phyloP scores from a whole-genome alignment of 208 protist species.

The Trichomonas vaginalis region DNA sequence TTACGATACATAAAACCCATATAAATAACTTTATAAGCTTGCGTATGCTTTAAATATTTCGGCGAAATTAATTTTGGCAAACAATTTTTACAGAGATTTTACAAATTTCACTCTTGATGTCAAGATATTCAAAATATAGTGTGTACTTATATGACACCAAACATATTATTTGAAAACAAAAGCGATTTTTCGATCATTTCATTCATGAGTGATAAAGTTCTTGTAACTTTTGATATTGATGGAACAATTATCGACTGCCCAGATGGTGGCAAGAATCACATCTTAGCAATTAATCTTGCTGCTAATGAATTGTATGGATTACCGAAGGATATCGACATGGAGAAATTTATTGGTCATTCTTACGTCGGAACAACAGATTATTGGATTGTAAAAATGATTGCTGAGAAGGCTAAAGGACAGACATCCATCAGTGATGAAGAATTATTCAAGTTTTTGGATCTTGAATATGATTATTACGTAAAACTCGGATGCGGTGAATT shows the following conservation, averaged over 20 bases:
- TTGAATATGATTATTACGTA: background rate
- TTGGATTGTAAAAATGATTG: background rate
- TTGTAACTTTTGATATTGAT: background rate
- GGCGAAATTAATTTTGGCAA: too few species aligned
- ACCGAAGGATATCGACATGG: background rate
- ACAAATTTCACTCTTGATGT: too few species aligned
- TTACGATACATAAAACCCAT: too few species aligned
- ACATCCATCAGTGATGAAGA: background rate
- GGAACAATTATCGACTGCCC: background rate
- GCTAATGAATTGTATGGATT: background rate
- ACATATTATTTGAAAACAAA: too few species aligned
- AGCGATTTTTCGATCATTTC: too few species aligned
- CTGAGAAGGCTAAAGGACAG: background rate
- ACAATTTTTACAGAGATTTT: too few species aligned
- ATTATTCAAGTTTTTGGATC: background rate
- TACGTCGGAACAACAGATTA: background rate
- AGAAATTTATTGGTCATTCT: background rate
- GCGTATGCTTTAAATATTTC: too few species aligned
- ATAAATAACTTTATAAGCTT: too few species aligned
- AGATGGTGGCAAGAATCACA: background rate
- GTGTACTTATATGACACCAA: too few species aligned
- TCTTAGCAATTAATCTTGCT: background rate
- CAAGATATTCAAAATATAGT: too few species aligned
- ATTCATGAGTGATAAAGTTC: background rate
- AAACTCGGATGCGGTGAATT: background rate